Evolutionary conservation across 164 flowering plant genomes (phyloP), one percentile per base, ranked within the genome.

Genomic region (Dillenia turbinata): DNA sequence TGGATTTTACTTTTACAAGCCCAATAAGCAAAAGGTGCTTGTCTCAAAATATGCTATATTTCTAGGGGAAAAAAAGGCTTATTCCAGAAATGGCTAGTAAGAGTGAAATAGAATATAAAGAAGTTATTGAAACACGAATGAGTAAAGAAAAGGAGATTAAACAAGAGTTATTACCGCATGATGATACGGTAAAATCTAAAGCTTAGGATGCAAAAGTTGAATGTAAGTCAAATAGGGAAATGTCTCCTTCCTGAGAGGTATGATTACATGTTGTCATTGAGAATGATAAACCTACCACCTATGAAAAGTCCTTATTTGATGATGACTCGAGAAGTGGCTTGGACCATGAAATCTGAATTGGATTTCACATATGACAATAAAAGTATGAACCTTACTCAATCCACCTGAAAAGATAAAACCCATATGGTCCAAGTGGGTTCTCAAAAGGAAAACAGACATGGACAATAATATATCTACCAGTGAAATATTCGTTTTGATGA

Each of bases 271-370:
- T 14, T 15, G 5, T 53, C 1, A 53, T 53, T 10, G 56, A 53
- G 0, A 3, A 53, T 12, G 24, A 53, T 53, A 1, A 33, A 33
- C 40, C 40, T 5, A 33, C 40, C 40, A 33, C 0, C 7, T 33
- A 33, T 5, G 40, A 33, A 33, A 6, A 33, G 0, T 6, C 6
- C 40, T 33, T 33, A 33, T 33, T 7, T 33, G 0, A 33, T 33
- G 17, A 53, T 0, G 0, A 53, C 5, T 15, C 56, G 14, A n/a
- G 33, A 19, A 53, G 10, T 10, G 56, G 11, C 33, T 22, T 53
- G 47, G 1, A 43, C 48, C 40, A 59, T 59, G 5, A 46, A 45
- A 59, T 47, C 51, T 16, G 52, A 46, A 59, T 52, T 62, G 24
- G 56, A 62, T 5, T 62, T 48, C 14, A 33, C 5, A 7, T 33